These are phyloP conservation scores for Trichoderma koningii DNA, from an alignment of 2,329 filamentous ascomycete genomes.

Conservation along the genomic window DNA sequence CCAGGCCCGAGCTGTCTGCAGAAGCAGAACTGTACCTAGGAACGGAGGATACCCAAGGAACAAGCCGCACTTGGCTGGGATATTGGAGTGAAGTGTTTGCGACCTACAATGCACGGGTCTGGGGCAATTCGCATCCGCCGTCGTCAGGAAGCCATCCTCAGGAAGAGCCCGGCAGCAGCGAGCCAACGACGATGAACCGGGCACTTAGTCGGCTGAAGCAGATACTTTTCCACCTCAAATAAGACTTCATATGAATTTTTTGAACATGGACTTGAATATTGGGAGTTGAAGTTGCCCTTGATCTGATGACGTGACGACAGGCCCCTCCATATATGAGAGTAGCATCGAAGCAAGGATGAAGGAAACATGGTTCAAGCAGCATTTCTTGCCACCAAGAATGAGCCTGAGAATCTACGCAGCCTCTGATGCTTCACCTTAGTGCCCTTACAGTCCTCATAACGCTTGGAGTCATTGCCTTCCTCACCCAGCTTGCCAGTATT, in stretches of 20 bases:
- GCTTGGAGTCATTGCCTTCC: too few species aligned
- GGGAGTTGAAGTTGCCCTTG: too few species aligned
- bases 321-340: too few species aligned
- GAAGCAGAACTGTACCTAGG: constrained; percentile 10
- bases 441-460: too few species aligned
- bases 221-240: constrained; percentile 6
- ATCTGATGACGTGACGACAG: too few species aligned
- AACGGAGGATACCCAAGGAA: not conserved
- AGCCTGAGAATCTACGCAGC: too few species aligned
- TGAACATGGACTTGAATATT: too few species aligned
- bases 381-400: too few species aligned
- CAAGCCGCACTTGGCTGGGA: constrained; percentile 1
- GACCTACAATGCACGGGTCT: constrained; percentile 16
- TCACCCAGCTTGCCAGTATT: too few species aligned
- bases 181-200: not conserved
- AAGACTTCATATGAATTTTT: not conserved
- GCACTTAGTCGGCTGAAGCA: constrained; percentile 7
- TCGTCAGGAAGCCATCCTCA: not conserved
- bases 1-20: not conserved
- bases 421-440: too few species aligned
- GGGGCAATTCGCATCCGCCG: constrained; percentile 1
- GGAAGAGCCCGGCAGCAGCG: not conserved
- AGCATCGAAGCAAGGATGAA: too few species aligned
- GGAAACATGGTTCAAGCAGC: too few species aligned
- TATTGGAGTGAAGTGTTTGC: constrained; percentile 16